Percentiles rank a stretch among this genome's conserved stretches.
These are phyloP conservation scores for Aspergillus tamarii DNA, from an alignment of 2,329 filamentous ascomycete genomes.

Conservation along the genomic window DNA sequence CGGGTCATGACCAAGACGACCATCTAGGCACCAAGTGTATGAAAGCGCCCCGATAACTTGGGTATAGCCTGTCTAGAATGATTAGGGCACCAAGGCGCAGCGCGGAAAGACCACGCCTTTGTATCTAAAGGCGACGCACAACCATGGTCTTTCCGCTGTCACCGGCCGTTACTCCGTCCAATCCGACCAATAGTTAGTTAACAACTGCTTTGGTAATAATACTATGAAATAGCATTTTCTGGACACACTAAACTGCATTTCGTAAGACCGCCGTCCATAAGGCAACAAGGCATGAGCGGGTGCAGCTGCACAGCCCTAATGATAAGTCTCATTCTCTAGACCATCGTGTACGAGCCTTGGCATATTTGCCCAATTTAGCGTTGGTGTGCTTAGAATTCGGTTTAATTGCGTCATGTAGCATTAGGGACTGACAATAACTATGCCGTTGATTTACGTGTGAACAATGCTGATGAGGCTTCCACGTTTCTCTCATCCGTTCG, in stretches of 20 bases:
- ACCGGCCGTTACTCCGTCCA: too few relatives aligned
- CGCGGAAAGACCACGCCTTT: too few relatives aligned
- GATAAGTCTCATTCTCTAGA: neutral
- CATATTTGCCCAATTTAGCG: neutral
- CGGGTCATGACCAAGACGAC: too few relatives aligned
- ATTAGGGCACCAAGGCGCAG: too few relatives aligned
- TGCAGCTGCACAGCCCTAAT: neutral
- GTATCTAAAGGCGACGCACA: too few relatives aligned
- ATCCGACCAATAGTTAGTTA: too few relatives aligned
- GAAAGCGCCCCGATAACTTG: too few relatives aligned
- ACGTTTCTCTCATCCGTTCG: neutral
- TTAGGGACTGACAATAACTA: neutral
- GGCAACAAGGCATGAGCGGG: neutral
- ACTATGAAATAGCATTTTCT: too few relatives aligned
- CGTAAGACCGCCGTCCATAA: neutral
- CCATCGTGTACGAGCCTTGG: neutral
- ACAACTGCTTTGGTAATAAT: too few relatives aligned
- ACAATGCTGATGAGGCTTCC: neutral
- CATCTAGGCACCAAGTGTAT: too few relatives aligned
- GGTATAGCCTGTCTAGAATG: too few relatives aligned
- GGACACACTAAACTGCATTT: neutral
- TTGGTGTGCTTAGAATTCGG: neutral
- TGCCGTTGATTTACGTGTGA: neutral
- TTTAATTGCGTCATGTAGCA: neutral
- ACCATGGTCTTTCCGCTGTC: too few relatives aligned